Conservation (phyloP, 805 yeast species). For the Saccharomycopsis sp. region DNA sequence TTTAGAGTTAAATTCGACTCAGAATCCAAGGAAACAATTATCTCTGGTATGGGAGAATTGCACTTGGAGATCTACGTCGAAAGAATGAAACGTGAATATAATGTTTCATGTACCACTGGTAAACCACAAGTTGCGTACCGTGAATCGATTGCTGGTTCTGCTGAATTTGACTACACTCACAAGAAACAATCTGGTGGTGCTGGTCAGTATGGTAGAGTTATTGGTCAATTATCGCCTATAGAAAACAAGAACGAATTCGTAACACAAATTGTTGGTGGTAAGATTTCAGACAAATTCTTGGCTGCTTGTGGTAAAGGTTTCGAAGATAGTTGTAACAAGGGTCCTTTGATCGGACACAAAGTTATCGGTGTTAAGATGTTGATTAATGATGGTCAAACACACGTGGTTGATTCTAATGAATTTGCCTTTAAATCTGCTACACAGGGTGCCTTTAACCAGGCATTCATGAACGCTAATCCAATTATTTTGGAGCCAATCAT, state of each 20-base stretch:
- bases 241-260: conserved; percentile 70
- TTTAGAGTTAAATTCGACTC: conserved; percentile 86
- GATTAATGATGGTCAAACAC: conserved; percentile 95
- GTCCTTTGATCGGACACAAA: conserved; percentile 91
- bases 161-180: conserved; percentile 88
- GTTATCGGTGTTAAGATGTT: conserved; percentile 92
- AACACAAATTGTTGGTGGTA: conserved; percentile 92
- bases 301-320: conserved; percentile 94
- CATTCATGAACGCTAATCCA: conserved; percentile 78
- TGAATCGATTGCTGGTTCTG: conserved; percentile 72
- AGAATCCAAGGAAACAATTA: conserved; percentile 89
- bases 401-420: conserved; percentile 95
- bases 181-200: conserved; percentile 99
- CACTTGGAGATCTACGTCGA: conserved; percentile 97
- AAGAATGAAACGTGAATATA: conserved; percentile 96
- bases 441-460: conserved; percentile 83
- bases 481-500: conserved; percentile 93
- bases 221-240: conserved; percentile 67
- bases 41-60: conserved; percentile 97
- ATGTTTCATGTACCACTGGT: conserved; percentile 92
- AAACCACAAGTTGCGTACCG: conserved; percentile 97
- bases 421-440: conserved; percentile 93
- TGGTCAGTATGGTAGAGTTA: conserved; percentile 96
- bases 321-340: conserved; percentile 90
- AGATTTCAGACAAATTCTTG: conserved; percentile 90